Percentiles rank a stretch among this genome's conserved stretches.
Evolutionary conservation across 2,329 filamentous ascomycete genomes (phyloP).

Genomic region (Drechmeria coniospora): DNA sequence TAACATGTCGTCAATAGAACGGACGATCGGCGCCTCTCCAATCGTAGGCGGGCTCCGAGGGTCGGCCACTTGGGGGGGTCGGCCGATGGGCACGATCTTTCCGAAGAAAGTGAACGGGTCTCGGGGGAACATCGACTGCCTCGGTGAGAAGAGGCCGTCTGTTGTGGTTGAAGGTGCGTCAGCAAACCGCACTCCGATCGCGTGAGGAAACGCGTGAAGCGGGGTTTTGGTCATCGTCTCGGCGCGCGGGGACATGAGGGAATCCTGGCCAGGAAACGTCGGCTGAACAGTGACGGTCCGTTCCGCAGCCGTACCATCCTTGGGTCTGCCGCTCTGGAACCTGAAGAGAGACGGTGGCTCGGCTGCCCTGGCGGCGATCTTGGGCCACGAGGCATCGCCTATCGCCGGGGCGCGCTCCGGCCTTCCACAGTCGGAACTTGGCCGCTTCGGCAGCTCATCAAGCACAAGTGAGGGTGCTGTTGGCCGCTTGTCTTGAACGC

Average conservation of each 20-base stretch:
- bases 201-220: constrained; percentile 31
- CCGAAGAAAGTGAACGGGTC: constrained; percentile 38
- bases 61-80: constrained; percentile 39
- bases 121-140: constrained; percentile 35
- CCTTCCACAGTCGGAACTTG: constrained; percentile 17
- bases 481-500: constrained; percentile 15
- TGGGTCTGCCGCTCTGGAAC: constrained; percentile 3
- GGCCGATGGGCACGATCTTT: constrained; percentile 27
- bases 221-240: constrained; percentile 60
- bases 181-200: constrained; percentile 35
- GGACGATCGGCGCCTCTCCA: constrained; percentile 58
- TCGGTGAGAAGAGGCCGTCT: constrained; percentile 38
- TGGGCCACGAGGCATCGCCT: constrained; percentile 12
- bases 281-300: constrained; percentile 20
- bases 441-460: constrained; percentile 15
- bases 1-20: constrained; percentile 65
- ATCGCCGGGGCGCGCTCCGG: constrained; percentile 4
- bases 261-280: constrained; percentile 28
- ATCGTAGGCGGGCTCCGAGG: constrained; percentile 61
- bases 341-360: constrained; percentile 7
- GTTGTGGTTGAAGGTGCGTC: constrained; percentile 36
- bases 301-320: constrained; percentile 11
- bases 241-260: constrained; percentile 54
- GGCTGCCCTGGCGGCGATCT: constrained; percentile 17
- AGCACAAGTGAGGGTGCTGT: constrained; percentile 1